A percentile compares a stretch with the other conserved stretches of the same genome.
These are phyloP conservation scores for Lumnitzera racemosa DNA, from an alignment of 345 rosid species.

Conservation along the genomic window DNA sequence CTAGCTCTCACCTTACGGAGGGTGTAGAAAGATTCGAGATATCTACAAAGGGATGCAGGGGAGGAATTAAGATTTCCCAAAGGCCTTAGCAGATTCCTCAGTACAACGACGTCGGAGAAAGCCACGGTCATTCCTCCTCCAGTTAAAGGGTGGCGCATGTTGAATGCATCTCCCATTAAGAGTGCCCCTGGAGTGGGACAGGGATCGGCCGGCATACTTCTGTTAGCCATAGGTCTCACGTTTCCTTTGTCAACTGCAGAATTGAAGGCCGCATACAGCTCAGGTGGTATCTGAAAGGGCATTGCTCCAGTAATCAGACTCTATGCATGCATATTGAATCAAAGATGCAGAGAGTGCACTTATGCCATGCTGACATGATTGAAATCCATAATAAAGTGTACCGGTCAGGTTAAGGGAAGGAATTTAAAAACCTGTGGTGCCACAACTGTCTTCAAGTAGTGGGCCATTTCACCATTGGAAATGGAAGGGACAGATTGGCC, in stretches of 20 bases:
- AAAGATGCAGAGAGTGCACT: neutral
- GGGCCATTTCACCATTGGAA: constrained; percentile 15
- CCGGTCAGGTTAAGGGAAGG: neutral
- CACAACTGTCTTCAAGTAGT: constrained; percentile 12
- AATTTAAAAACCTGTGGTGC: constrained; percentile 9
- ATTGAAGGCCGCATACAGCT: constrained; percentile 7
- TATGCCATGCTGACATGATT: too few species aligned
- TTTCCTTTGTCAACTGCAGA: constrained; percentile 14
- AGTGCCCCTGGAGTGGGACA: constrained; percentile 14
- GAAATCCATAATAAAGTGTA: too few species aligned
- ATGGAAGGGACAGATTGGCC: constrained; percentile 16
- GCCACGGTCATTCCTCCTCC: constrained; percentile 23
- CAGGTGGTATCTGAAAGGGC: constrained; percentile 10
- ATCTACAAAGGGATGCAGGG: constrained; percentile 10
- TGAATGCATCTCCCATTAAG: constrained; percentile 17
- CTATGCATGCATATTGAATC: neutral
- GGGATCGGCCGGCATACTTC: constrained; percentile 16
- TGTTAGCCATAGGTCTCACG: constrained; percentile 15
- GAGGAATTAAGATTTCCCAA: constrained; percentile 6
- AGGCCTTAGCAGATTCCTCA: constrained; percentile 11
- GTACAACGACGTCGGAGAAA: constrained; percentile 14
- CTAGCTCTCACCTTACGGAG: constrained; percentile 10
- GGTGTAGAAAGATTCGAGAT: constrained; percentile 20
- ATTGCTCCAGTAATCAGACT: neutral
- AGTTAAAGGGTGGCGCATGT: constrained; percentile 18